Percentiles rank a stretch among this genome's conserved stretches.
Conservation (phyloP, 192 early-diverging fungal genomes). For the Coemansia sp. region DNA sequence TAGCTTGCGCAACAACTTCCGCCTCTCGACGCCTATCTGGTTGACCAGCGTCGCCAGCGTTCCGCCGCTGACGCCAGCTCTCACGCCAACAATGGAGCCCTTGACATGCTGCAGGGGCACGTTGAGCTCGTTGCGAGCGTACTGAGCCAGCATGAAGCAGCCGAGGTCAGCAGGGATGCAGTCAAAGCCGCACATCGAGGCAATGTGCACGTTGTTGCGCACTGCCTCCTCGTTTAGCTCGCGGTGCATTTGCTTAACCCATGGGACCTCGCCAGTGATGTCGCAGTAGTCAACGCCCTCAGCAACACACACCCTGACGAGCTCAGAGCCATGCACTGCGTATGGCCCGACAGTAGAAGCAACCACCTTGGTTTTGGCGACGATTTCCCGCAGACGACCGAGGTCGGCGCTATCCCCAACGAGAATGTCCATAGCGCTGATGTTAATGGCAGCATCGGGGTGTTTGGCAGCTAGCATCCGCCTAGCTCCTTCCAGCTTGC, state of each 20-base stretch:
- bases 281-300: conserved; percentile 84
- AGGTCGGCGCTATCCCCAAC: conserved; percentile 69
- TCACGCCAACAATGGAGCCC: conserved; percentile 57
- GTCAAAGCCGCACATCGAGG: conserved; percentile 89
- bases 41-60: conserved; percentile 58
- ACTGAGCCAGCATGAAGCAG: conserved; percentile 71
- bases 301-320: conserved; percentile 54
- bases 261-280: conserved; percentile 82
- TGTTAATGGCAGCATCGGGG: not conserved
- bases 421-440: conserved; percentile 60
- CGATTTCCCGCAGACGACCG: conserved; percentile 64
- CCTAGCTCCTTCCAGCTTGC: conserved; percentile 67
- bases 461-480: conserved; percentile 59
- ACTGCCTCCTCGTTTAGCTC: conserved; percentile 70
- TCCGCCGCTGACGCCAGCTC: conserved; percentile 69
- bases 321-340: conserved; percentile 66
- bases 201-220: conserved; percentile 69
- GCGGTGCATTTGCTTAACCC: conserved; percentile 66
- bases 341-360: conserved; percentile 87
- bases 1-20: not conserved
- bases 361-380: conserved; percentile 69
- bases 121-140: conserved; percentile 52
- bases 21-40: conserved; percentile 21
- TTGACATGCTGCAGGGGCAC: conserved; percentile 65
- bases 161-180: conserved; percentile 90